Evolutionary conservation across 345 rosid genomes (phyloP), one percentile per base, ranked within the genome.

Genomic region (Lepidium sativum): DNA sequence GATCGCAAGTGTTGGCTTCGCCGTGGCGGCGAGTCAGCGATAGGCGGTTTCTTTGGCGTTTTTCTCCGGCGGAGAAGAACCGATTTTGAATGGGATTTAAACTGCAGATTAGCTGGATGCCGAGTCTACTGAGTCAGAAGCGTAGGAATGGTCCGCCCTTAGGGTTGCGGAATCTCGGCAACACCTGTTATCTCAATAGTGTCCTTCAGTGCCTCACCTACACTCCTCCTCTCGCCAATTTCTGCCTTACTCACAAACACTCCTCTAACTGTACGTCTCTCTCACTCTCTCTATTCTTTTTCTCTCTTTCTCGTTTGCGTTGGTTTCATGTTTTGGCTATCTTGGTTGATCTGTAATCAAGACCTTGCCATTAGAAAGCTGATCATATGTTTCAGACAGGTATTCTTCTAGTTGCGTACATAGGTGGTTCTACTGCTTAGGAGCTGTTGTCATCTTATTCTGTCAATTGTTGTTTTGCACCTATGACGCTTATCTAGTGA

Each of bases 201-300:
- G 99, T 83, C 27, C 84, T 83, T 45, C 87, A 88, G 81, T 89
- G 99, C 60, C 99, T 95, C 68, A 95, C 99, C 56, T 86, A 86
- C 80, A 91, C 99, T 51, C 96, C 99, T 63, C 99, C 99, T 14
- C 82, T 95, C 43, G 99, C 99, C 60, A 88, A 95, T 84, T 91
- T 91, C 79, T 95, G 99, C 71, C 97, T 95, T 63, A 62, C 71
- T 33, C 75, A 63, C 39, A 86, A 84, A 45, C 99, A 95, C 84
- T 84, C 99, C 43, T 82, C 96, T 49, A 73, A 59, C 78, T 95
- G 99, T 84, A 78, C 37, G 79, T 60, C 6, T 27, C 54, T 35
- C 39, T 8, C 7, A 18, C 23, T 20, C 17, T 4, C 32, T n/a
- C 16, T 51, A 16, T n/a, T n/a, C n/a, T n/a, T n/a, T n/a, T 50